These are phyloP conservation scores for Suillus subaureus DNA, from an alignment of 768 basidiomycete species.

Conservation along the genomic window DNA sequence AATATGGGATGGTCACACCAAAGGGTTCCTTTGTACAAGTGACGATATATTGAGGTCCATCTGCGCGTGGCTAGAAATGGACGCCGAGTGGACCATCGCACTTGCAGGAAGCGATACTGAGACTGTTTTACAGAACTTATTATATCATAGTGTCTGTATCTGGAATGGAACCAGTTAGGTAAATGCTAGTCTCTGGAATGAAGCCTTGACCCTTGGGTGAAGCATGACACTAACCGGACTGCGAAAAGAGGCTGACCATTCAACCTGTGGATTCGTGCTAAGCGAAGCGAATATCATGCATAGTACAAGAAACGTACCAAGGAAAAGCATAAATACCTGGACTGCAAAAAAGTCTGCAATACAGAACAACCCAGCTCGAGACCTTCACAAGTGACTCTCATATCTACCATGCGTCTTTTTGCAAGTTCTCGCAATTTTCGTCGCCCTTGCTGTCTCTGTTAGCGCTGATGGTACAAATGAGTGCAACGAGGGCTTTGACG, in stretches of 20 bases:
- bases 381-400: not conserved
- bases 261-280: not conserved
- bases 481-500: slow-evolving; percentile 1
- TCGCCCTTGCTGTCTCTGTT: not conserved
- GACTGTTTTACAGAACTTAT: not conserved
- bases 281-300: not conserved
- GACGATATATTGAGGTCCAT: not conserved
- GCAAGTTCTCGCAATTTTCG: not conserved
- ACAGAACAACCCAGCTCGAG: not conserved
- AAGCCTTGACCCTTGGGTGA: not conserved
- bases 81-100: not conserved
- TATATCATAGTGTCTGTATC: not conserved
- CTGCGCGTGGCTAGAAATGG: not conserved
- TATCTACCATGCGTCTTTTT: not conserved
- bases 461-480: not conserved
- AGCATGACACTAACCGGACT: not conserved
- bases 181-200: not conserved
- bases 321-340: not conserved
- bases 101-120: not conserved
- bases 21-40: not conserved
- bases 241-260: slow-evolving; percentile 3
- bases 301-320: not conserved
- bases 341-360: not conserved
- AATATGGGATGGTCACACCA: not conserved
- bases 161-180: not conserved